Conservation (phyloP, 1,139 yeast genomes). For the Hyphopichia buzzinii region DNA sequence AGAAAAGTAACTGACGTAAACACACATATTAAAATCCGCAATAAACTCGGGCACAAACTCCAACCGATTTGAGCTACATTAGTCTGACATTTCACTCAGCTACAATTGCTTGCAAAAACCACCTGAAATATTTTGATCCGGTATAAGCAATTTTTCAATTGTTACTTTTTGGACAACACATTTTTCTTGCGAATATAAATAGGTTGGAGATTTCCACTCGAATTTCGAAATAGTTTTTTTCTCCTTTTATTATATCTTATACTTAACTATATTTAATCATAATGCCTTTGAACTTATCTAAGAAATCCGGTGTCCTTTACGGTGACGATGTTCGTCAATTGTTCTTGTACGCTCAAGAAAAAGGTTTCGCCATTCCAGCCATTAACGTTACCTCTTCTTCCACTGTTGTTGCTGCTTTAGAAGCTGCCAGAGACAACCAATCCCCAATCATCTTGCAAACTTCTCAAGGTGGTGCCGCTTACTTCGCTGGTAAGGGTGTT, state of each 20-base stretch:
- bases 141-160: background rate
- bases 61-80: no score
- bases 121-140: no score
- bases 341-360: conserved; percentile 89
- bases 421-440: conserved; percentile 96
- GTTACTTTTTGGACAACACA: background rate
- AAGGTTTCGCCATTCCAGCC: conserved; percentile 97
- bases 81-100: no score
- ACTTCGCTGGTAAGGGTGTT: conserved; percentile 99
- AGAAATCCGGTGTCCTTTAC: conserved; percentile 97
- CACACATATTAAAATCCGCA: no score
- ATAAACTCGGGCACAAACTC: no score
- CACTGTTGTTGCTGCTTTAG: conserved; percentile 94
- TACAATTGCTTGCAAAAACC: no score
- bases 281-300: conserved; percentile 20
- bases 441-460: conserved; percentile 96
- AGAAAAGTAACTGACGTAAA: no score
- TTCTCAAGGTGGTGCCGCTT: conserved; percentile 99
- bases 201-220: background rate
- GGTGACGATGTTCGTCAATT: conserved; percentile 96
- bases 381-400: conserved; percentile 97
- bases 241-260: background rate
- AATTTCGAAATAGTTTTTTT: background rate
- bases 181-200: background rate
- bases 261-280: conserved; percentile 8